Percentiles rank a stretch among this genome's conserved stretches.
Conservation (phyloP, 345 rosid genomes). For the Physaria fendleri region DNA sequence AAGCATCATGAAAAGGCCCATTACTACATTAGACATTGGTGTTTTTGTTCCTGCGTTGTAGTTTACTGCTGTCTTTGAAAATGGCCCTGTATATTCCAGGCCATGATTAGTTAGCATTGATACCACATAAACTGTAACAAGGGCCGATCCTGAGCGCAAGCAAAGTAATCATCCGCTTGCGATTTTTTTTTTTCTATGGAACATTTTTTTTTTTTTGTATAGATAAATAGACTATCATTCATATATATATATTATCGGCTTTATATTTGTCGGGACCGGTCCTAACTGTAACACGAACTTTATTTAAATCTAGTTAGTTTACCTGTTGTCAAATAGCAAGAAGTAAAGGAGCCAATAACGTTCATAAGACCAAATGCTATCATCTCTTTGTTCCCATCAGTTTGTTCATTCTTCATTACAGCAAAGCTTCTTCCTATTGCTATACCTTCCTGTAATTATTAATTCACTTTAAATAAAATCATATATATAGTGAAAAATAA, state of each 20-base stretch:
- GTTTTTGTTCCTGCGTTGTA: conserved; percentile 67
- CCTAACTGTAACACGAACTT: too few species aligned
- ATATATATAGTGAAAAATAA: background rate
- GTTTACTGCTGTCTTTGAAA: conserved; percentile 91
- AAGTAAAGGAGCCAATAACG: conserved; percentile 72
- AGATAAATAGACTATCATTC: too few species aligned
- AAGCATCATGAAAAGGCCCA: conserved; percentile 83
- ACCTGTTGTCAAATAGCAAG: conserved; percentile 95
- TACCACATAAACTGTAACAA: too few species aligned
- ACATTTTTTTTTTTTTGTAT: too few species aligned
- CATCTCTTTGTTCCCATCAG: conserved; percentile 93
- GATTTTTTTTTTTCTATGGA: too few species aligned
- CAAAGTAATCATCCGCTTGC: too few species aligned
- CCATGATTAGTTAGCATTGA: background rate
- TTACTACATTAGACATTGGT: conserved; percentile 69
- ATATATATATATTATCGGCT: too few species aligned
- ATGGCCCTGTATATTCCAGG: conserved; percentile 54
- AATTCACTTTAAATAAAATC: background rate
- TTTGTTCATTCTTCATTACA: conserved; percentile 61
- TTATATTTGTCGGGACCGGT: too few species aligned
- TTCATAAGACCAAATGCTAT: conserved; percentile 89
- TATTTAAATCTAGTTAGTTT: too few species aligned
- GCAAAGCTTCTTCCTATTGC: conserved; percentile 92
- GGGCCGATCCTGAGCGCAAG: too few species aligned
- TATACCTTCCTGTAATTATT: conserved; percentile 66